These are phyloP conservation scores for Phylloporus gajari DNA, from an alignment of 1,284 basidiomycete species.

Conservation along the genomic window DNA sequence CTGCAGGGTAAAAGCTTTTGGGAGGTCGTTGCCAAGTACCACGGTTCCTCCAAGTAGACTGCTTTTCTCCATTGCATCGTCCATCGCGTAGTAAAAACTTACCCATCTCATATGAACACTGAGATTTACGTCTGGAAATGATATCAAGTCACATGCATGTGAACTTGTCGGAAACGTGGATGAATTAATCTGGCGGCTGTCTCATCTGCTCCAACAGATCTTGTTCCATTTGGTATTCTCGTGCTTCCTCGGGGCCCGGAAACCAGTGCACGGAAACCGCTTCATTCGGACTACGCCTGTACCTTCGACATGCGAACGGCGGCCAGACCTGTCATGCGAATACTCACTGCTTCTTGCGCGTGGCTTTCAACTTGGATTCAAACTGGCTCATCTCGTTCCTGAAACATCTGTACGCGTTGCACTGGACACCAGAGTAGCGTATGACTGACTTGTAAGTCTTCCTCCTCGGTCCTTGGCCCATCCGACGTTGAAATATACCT, in stretches of 20 bases:
- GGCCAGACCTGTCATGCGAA: not conserved
- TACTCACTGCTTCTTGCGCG: not conserved
- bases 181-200: not conserved
- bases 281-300: not conserved
- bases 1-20: constrained; percentile 75
- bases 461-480: not conserved
- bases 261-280: not conserved
- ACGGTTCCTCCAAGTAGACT: constrained; percentile 30
- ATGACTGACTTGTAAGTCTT: no score
- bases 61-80: not conserved
- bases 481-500: not conserved
- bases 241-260: not conserved
- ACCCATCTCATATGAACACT: not conserved
- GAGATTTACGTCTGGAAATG: not conserved
- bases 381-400: no score
- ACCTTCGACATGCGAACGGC: not conserved
- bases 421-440: no score
- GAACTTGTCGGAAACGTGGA: not conserved
- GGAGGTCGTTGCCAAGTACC: constrained; percentile 55
- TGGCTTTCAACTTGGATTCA: not conserved
- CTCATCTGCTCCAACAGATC: not conserved
- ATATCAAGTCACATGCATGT: not conserved
- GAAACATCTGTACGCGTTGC: no score
- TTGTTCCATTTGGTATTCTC: not conserved
- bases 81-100: not conserved